Evolutionary conservation across 345 rosid species (phyloP).

Genomic region (Citrus mangshanensis): DNA sequence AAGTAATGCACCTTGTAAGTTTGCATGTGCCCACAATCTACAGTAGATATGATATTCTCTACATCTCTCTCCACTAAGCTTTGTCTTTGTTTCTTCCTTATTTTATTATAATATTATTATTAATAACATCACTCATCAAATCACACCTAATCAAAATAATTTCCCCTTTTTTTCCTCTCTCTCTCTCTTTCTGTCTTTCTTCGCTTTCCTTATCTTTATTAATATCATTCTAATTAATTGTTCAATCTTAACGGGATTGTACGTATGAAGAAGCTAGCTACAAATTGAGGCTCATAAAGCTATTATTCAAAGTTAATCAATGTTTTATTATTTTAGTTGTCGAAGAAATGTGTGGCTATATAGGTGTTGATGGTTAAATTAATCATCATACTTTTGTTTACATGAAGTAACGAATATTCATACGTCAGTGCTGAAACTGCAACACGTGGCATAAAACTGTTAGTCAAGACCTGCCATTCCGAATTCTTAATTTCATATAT

Average conservation of each 20-base stretch:
- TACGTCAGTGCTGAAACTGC: constrained; percentile 3
- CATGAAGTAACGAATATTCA: background rate
- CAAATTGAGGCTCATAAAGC: too few relatives aligned
- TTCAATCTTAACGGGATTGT: background rate
- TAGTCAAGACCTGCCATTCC: background rate
- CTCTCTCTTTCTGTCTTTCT: background rate
- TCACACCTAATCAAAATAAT: constrained; percentile 48
- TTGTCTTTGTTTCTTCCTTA: constrained; percentile 38
- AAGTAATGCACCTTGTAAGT: constrained; percentile 24
- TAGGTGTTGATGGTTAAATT: background rate
- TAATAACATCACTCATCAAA: constrained; percentile 38
- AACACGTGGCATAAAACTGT: constrained; percentile 4
- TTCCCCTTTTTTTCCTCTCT: constrained; percentile 19
- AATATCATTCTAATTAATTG: background rate
- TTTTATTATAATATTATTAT: constrained; percentile 20
- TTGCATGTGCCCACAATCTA: constrained; percentile 66
- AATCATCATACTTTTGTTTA: background rate
- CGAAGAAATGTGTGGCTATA: background rate
- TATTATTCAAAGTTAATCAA: background rate
- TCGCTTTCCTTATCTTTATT: constrained; percentile 8
- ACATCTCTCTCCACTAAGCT: constrained; percentile 49
- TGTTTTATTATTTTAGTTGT: background rate
- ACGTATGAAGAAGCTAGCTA: too few relatives aligned
- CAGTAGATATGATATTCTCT: constrained; percentile 47
- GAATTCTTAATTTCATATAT: background rate